phyloP scores from a whole-genome alignment of 345 rosid genomes.

The Lepidium didymum region DNA sequence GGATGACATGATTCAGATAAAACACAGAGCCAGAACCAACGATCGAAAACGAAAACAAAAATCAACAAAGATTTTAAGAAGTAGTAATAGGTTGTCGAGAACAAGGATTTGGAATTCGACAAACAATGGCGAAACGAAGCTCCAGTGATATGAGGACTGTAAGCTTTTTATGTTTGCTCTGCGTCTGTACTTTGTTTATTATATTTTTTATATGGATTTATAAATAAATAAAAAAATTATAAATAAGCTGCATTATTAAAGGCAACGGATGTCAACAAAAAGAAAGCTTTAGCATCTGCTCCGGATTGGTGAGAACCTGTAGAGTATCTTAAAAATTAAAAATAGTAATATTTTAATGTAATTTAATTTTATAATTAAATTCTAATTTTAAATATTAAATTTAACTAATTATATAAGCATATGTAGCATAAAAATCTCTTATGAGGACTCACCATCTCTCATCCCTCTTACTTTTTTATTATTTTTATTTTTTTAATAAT shows the following conservation, averaged over 20 bases:
- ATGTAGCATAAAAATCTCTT: too few relatives aligned
- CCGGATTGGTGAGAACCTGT: too few relatives aligned
- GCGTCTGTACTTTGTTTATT: neutral
- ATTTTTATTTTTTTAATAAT: too few relatives aligned
- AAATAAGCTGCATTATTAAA: neutral
- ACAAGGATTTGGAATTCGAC: neutral
- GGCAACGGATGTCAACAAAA: neutral
- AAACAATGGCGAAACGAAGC: neutral
- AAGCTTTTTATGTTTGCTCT: neutral
- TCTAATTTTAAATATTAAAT: too few relatives aligned
- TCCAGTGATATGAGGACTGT: neutral
- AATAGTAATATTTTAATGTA: too few relatives aligned
- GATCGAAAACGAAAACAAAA: neutral
- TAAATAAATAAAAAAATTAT: neutral
- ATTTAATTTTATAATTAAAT: too few relatives aligned
- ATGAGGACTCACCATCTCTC: too few relatives aligned
- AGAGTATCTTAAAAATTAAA: too few relatives aligned
- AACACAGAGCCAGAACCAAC: neutral
- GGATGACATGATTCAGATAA: constrained; percentile 15
- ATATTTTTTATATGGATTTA: neutral
- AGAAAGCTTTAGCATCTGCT: too few relatives aligned
- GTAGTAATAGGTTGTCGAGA: constrained; percentile 1
- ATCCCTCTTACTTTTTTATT: too few relatives aligned
- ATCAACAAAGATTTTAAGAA: constrained; percentile 8
- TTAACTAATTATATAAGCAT: too few relatives aligned